These are phyloP conservation scores for Erigeron philadelphicus DNA, from an alignment of 140 eudicot species.

Conservation along the genomic window DNA sequence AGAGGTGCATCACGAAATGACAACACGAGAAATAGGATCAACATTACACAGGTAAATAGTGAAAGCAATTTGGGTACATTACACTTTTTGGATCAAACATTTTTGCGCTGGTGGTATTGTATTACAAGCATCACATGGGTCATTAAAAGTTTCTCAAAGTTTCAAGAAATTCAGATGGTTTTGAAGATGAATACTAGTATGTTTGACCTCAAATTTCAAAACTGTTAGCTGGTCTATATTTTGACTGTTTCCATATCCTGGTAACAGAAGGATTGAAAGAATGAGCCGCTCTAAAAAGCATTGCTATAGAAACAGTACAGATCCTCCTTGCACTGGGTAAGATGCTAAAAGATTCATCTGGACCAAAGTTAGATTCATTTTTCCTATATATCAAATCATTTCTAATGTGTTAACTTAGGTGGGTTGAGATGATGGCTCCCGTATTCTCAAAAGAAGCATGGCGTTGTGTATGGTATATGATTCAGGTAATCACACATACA, in stretches of 20 bases:
- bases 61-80: background rate
- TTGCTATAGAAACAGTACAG: conserved; percentile 55
- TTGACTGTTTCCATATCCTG: conserved; percentile 3
- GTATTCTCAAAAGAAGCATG: conserved; percentile 80
- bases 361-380: background rate
- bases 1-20: conserved; percentile 70
- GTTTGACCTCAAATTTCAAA: conserved; percentile 15
- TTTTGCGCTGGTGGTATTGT: background rate
- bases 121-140: background rate
- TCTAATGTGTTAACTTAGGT: conserved; percentile 34
- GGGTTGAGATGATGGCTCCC: conserved; percentile 95
- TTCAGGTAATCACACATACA: conserved; percentile 51
- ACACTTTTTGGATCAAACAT: background rate
- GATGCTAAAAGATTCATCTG: conserved; percentile 10
- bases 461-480: conserved; percentile 84
- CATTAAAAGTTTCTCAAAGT: background rate
- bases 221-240: background rate
- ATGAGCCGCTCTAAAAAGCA: conserved; percentile 47
- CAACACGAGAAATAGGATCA: conserved; percentile 46
- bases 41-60: conserved; percentile 53
- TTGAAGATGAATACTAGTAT: background rate
- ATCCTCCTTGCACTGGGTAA: conserved; percentile 77
- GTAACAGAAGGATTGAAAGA: conserved; percentile 48
- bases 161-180: background rate
- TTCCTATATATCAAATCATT: background rate